These are phyloP conservation scores for Takashimella koratensis DNA, from an alignment of 1,284 basidiomycete genomes.

Conservation along the genomic window DNA sequence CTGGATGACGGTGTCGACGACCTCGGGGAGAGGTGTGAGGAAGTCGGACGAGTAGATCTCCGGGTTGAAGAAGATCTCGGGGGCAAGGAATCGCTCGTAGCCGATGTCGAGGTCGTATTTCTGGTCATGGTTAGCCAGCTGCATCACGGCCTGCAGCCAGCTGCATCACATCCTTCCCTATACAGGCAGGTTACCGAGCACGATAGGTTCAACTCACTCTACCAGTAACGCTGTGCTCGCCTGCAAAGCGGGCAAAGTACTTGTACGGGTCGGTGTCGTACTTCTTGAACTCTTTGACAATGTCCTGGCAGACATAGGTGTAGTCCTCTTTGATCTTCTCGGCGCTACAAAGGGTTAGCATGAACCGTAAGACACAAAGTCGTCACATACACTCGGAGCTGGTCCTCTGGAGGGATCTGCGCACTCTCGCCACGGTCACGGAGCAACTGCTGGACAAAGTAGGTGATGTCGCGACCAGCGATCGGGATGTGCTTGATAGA, in stretches of 20 bases:
- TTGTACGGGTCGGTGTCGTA: constrained; percentile 96
- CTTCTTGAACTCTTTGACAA: constrained; percentile 97
- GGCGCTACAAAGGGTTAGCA: constrained; percentile 54
- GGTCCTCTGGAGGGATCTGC: constrained; percentile 93
- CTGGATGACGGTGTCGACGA: constrained; percentile 96
- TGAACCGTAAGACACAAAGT: neutral
- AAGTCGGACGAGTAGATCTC: constrained; percentile 99
- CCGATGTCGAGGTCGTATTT: constrained; percentile 91
- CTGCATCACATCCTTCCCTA: no score
- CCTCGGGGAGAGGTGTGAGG: constrained; percentile 91
- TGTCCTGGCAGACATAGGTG: constrained; percentile 98
- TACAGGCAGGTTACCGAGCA: no score
- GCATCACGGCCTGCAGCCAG: no score
- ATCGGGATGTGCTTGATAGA: constrained; percentile 99
- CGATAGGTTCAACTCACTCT: constrained; percentile 58
- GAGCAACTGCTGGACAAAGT: constrained; percentile 94
- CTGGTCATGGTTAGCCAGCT: constrained; percentile 47
- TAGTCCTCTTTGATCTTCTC: constrained; percentile 97
- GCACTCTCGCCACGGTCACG: constrained; percentile 91
- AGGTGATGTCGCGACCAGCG: constrained; percentile 94
- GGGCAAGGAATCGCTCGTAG: constrained; percentile 97
- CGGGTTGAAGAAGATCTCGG: constrained; percentile 99
- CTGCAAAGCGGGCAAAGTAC: constrained; percentile 91
- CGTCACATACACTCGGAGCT: constrained; percentile 62
- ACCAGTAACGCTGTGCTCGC: constrained; percentile 88